Evolutionary conservation across 208 protist genomes (phyloP), one percentile per base, ranked within the genome.

Genomic region (Wallacemonas sp.): DNA sequence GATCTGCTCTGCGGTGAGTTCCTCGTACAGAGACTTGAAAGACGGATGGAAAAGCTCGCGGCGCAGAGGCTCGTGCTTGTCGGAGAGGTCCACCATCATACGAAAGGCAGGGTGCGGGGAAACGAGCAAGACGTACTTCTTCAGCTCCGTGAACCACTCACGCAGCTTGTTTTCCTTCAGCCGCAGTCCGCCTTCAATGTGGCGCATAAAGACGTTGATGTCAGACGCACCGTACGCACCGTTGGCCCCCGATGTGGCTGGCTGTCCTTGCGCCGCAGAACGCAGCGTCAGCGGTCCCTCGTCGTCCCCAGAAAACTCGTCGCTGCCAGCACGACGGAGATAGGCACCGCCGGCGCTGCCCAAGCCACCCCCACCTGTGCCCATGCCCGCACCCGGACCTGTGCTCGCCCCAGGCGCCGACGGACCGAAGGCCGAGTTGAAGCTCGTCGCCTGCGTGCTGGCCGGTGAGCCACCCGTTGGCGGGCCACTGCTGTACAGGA

Each of bases 11-110:
- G 85, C 85, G 21, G 71, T 83, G 5, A 96, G 78, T 17, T 80
- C 83, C 55, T 96, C 91, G 65, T 94, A 94, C 26, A 96, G 83
- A 33, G 76, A 90, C 71, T 94, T 94, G 66, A 96, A 96, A 21
- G 88, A 94, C 2, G 91, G 86, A 62, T 91, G 68, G 63, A 96
- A 96, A 52, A 96, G 76, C 65, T 94, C 88, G 4, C 87, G 85
- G 19, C 91, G 85, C 8, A 96, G 80, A 21, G 86, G 88, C 66
- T 96, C 87, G 63, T 96, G 88, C 73, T 96, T 96, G 71, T 93
- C 87, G 61, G 94, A 86, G 54, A 96, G 83, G 68, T 96, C 87
- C 21, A 93, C 84, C 70, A 94, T 91, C 65, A 93, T 89, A 63
- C 88, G 87, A 64, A 96, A 94, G 21, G 85, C 91, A 1, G 86